Evolutionary conservation across 2,329 filamentous ascomycete genomes (phyloP).

Genomic region (Clarireedia homoeocarpa): DNA sequence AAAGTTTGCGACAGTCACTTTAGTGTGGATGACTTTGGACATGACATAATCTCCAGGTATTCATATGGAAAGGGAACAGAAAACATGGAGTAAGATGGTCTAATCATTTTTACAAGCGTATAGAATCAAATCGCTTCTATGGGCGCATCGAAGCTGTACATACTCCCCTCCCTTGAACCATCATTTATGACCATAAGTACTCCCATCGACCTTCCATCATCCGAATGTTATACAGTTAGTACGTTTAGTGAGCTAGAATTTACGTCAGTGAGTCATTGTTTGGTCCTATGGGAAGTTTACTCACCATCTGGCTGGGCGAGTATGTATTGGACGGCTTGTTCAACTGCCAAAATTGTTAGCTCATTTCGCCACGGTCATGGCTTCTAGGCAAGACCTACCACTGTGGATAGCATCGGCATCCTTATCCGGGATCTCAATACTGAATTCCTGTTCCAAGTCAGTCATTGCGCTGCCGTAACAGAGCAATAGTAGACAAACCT

Average conservation of each 20-base stretch:
- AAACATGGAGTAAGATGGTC: constrained; percentile 26
- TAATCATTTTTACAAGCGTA: constrained; percentile 30
- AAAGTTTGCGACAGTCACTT: neutral
- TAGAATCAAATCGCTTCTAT: constrained; percentile 25
- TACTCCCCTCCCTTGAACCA: constrained; percentile 14
- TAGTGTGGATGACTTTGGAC: neutral
- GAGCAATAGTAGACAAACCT: constrained; percentile 45
- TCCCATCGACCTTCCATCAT: constrained; percentile 7
- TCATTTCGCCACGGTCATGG: neutral
- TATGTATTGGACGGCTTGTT: constrained; percentile 71
- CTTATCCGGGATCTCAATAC: constrained; percentile 77
- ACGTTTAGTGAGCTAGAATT: constrained; percentile 26
- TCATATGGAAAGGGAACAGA: constrained; percentile 2
- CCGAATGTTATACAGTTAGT: constrained; percentile 24
- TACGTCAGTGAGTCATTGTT: neutral
- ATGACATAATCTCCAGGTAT: neutral
- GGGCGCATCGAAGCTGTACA: constrained; percentile 26
- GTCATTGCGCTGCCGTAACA: neutral
- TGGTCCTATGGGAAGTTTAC: constrained; percentile 21
- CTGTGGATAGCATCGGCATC: constrained; percentile 71
- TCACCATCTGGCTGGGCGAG: constrained; percentile 66
- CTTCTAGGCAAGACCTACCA: constrained; percentile 43
- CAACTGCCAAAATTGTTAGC: constrained; percentile 42
- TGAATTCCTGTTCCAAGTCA: constrained; percentile 42
- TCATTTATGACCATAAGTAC: constrained; percentile 16